A percentile compares a stretch with the other conserved stretches of the same genome.
Evolutionary conservation across 441 rosid species (phyloP).

Genomic region (Pelargonium australe): DNA sequence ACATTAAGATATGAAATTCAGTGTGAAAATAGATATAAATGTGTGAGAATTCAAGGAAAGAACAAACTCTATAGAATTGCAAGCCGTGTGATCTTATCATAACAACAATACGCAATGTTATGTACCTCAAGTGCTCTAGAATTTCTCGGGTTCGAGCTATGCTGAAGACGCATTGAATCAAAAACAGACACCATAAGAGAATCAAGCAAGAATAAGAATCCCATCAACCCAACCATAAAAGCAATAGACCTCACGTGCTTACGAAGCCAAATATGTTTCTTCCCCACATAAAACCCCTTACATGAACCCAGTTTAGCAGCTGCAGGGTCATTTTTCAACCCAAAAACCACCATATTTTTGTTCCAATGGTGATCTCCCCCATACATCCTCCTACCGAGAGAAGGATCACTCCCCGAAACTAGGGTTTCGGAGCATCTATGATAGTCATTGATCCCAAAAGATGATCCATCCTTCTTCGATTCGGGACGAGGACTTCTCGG

Average conservation of each 20-base stretch:
- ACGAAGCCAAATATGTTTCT: conserved; percentile 46
- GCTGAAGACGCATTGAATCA: conserved; percentile 37
- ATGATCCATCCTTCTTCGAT: conserved; percentile 17
- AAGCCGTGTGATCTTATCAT: not conserved
- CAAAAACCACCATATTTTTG: conserved; percentile 32
- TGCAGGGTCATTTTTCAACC: conserved; percentile 38
- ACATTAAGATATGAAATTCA: not conserved
- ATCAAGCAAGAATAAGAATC: conserved; percentile 54
- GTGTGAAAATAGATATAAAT: not conserved
- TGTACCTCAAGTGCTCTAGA: conserved; percentile 34
- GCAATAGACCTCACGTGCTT: conserved; percentile 41
- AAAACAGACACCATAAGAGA: conserved; percentile 55
- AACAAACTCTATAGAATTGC: not conserved
- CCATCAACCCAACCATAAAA: conserved; percentile 39
- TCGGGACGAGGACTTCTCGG: conserved; percentile 35
- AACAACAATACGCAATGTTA: conserved; percentile 10
- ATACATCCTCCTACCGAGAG: conserved; percentile 44
- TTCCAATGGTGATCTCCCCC: conserved; percentile 42
- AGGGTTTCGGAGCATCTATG: conserved; percentile 39
- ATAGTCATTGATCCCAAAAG: conserved; percentile 27
- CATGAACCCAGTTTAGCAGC: conserved; percentile 33
- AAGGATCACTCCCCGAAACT: conserved; percentile 37
- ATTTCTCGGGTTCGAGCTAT: conserved; percentile 32
- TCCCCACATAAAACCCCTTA: conserved; percentile 41
- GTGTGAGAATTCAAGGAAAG: not conserved